A percentile compares a stretch with the other conserved stretches of the same genome.
phyloP scores from a whole-genome alignment of 257 asterid species.

The Leonotis leonurus region DNA sequence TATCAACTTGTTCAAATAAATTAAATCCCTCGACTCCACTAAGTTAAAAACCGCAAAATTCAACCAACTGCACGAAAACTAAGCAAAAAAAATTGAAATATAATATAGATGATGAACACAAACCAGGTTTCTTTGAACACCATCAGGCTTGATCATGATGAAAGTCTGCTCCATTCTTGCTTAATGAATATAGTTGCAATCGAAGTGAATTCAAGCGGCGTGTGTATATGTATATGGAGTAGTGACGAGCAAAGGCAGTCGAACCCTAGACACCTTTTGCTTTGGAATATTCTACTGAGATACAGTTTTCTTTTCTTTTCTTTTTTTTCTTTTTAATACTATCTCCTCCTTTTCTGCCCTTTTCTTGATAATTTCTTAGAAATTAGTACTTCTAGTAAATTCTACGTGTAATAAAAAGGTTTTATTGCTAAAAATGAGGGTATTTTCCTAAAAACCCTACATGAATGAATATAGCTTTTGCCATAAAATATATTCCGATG shows the following conservation, averaged over 20 bases:
- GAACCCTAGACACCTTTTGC: slow-evolving; percentile 30
- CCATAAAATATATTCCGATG: background rate
- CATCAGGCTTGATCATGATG: slow-evolving; percentile 99
- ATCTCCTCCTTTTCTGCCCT: no score
- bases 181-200: background rate
- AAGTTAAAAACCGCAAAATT: background rate
- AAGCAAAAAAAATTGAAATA: background rate
- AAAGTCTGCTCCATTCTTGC: slow-evolving; percentile 88
- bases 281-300: slow-evolving; percentile 20
- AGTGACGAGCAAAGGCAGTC: background rate
- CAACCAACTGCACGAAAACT: background rate
- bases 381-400: background rate
- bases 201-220: slow-evolving; percentile 15
- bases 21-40: background rate
- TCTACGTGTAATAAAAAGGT: background rate
- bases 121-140: slow-evolving; percentile 95
- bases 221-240: background rate
- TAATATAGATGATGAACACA: background rate
- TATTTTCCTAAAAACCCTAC: background rate
- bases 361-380: no score
- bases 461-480: background rate
- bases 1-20: background rate
- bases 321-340: background rate
- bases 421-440: background rate
- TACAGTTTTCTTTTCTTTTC: background rate